Evolutionary conservation across 2,329 filamentous ascomycete species (phyloP).

Genomic region (Colletotrichum sp.): DNA sequence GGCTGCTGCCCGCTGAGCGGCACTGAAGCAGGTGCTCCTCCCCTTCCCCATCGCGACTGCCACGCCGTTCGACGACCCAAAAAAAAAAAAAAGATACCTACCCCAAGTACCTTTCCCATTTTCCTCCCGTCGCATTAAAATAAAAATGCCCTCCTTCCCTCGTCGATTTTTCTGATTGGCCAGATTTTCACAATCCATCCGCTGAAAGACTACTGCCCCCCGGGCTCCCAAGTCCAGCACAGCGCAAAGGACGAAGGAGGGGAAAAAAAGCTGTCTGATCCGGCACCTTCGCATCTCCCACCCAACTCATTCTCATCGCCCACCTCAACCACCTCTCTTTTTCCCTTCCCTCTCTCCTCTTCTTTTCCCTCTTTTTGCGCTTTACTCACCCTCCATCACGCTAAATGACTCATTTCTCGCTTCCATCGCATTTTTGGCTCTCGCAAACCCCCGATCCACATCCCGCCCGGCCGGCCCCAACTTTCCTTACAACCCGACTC

Average conservation of each 20-base stretch:
- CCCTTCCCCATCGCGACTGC: neutral
- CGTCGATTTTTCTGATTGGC: conserved; percentile 21
- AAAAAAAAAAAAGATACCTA: conserved; percentile 11
- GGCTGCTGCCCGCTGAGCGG: neutral
- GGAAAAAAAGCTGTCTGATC: conserved; percentile 6
- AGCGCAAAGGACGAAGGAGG: neutral
- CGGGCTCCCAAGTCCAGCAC: neutral
- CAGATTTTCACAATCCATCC: neutral
- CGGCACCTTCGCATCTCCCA: conserved; percentile 14
- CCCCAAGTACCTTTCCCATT: conserved; percentile 10
- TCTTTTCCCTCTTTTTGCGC: neutral
- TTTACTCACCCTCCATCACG: conserved; percentile 19
- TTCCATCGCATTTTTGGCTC: neutral
- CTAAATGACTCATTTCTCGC: conserved; percentile 6
- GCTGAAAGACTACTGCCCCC: neutral
- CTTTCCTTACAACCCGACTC: conserved; percentile 6
- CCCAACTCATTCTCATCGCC: conserved; percentile 22
- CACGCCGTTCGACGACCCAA: neutral
- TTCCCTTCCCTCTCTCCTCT: conserved; percentile 2
- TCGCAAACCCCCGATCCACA: neutral
- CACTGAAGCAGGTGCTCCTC: neutral
- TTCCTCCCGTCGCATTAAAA: conserved; percentile 1
- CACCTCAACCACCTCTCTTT: conserved; percentile 19
- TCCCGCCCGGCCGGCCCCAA: conserved; percentile 6
- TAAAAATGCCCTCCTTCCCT: conserved; percentile 1